Evolutionary conservation across 768 basidiomycete species (phyloP).

Genomic region (Boletus bicolor): DNA sequence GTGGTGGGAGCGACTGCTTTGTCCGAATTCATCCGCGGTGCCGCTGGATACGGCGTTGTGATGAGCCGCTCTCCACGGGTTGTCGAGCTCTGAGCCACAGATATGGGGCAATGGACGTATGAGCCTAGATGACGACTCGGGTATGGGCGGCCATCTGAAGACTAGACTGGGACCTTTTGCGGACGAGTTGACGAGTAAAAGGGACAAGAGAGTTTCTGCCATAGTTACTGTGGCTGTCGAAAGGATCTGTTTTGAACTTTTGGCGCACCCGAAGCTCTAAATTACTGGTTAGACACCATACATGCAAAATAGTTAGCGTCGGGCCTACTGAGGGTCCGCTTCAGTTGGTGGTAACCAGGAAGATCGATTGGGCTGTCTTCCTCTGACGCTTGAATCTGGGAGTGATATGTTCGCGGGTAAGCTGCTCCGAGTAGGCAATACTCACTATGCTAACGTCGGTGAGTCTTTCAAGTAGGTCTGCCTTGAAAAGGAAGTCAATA

Average conservation of each 20-base stretch:
- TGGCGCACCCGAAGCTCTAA: background rate
- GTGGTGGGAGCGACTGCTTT: background rate
- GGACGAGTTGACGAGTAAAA: slow-evolving; percentile 82
- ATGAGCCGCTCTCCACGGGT: slow-evolving; percentile 69
- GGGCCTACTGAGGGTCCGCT: background rate
- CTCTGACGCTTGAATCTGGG: background rate
- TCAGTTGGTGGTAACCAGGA: no score
- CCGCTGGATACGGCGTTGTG: slow-evolving; percentile 37
- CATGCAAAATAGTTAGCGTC: background rate
- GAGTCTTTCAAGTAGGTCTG: background rate
- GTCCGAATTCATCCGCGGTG: slow-evolving; percentile 16
- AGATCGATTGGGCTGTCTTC: background rate
- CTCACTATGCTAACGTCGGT: background rate
- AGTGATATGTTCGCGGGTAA: background rate
- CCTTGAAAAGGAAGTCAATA: slow-evolving; percentile 7
- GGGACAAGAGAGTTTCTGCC: slow-evolving; percentile 73
- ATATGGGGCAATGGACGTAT: slow-evolving; percentile 64
- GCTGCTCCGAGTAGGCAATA: background rate
- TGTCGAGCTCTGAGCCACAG: slow-evolving; percentile 51
- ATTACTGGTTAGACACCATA: background rate
- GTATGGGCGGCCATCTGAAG: slow-evolving; percentile 82
- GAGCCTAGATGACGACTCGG: slow-evolving; percentile 61
- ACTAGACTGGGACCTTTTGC: slow-evolving; percentile 76
- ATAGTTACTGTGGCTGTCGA: background rate
- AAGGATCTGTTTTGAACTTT: background rate